These are phyloP conservation scores for Hygrocybe punicea DNA, from an alignment of 768 basidiomycete genomes.

Conservation along the genomic window DNA sequence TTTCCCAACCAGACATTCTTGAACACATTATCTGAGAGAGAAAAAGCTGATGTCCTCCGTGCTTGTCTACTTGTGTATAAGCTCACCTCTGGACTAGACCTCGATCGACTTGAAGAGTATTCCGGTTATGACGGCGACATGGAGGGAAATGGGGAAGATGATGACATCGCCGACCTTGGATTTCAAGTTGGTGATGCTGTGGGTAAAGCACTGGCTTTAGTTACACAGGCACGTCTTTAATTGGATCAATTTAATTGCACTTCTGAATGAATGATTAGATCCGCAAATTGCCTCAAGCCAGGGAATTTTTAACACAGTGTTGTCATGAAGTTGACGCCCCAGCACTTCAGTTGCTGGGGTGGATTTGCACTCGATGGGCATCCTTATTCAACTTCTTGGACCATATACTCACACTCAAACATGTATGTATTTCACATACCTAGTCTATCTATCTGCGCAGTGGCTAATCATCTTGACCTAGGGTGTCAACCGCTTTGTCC, in stretches of 20 bases:
- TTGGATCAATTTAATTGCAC: no score
- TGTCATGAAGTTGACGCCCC: slow-evolving; percentile 8
- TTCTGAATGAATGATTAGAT: slow-evolving; percentile 7
- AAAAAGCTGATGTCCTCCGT: background rate
- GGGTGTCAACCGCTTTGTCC: slow-evolving; percentile 12
- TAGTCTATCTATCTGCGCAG: slow-evolving; percentile 1
- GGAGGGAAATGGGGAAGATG: background rate
- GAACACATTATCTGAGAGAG: background rate
- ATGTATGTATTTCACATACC: background rate
- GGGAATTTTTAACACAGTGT: slow-evolving; percentile 10
- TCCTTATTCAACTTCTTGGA: slow-evolving; percentile 17
- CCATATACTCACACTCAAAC: background rate
- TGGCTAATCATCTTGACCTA: background rate
- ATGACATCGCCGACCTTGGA: background rate
- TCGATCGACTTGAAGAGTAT: background rate
- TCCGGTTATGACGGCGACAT: background rate
- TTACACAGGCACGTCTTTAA: background rate
- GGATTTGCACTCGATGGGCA: slow-evolving; percentile 17
- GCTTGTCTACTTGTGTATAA: background rate
- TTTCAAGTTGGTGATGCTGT: background rate
- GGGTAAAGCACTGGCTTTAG: background rate
- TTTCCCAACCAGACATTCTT: background rate
- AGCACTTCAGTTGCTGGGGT: slow-evolving; percentile 11
- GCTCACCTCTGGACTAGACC: background rate
- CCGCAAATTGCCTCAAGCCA: slow-evolving; percentile 16